Conservation (phyloP, 1,284 basidiomycete species). For the Puccinia polysora region DNA sequence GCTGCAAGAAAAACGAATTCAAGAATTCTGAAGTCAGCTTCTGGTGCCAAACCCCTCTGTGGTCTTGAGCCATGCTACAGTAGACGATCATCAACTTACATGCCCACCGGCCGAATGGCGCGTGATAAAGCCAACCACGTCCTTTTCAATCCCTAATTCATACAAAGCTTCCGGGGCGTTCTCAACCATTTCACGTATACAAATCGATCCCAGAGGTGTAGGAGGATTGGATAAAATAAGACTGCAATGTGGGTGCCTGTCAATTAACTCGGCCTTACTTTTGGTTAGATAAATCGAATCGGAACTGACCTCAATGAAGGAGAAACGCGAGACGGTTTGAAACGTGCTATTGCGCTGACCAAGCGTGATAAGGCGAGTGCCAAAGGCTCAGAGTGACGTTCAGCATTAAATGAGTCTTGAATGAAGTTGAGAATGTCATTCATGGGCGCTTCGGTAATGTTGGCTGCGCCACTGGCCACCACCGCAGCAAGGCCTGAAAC, state of each 20-base stretch:
- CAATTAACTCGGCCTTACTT: not conserved
- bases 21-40: too few species aligned
- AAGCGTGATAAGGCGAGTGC: slow-evolving; percentile 25
- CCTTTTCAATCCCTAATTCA: slow-evolving; percentile 27
- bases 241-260: slow-evolving; percentile 8
- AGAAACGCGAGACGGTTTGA: slow-evolving; percentile 12
- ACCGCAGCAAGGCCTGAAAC: slow-evolving; percentile 32
- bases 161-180: slow-evolving; percentile 32
- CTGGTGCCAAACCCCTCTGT: too few species aligned
- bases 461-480: slow-evolving; percentile 26
- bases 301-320: not conserved
- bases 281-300: not conserved
- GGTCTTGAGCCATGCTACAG: too few species aligned
- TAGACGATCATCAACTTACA: too few species aligned
- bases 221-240: slow-evolving; percentile 34
- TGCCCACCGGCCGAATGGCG: slow-evolving; percentile 7
- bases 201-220: slow-evolving; percentile 25
- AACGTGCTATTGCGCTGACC: slow-evolving; percentile 15
- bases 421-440: slow-evolving; percentile 23
- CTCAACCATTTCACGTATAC: slow-evolving; percentile 39
- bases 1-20: too few species aligned
- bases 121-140: slow-evolving; percentile 17
- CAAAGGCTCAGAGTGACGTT: slow-evolving; percentile 33
- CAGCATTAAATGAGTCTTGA: slow-evolving; percentile 32
- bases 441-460: slow-evolving; percentile 29